Base-by-base conservation (phyloP, 23 red algal species). In the Pyropia yezoensis region DNA sequence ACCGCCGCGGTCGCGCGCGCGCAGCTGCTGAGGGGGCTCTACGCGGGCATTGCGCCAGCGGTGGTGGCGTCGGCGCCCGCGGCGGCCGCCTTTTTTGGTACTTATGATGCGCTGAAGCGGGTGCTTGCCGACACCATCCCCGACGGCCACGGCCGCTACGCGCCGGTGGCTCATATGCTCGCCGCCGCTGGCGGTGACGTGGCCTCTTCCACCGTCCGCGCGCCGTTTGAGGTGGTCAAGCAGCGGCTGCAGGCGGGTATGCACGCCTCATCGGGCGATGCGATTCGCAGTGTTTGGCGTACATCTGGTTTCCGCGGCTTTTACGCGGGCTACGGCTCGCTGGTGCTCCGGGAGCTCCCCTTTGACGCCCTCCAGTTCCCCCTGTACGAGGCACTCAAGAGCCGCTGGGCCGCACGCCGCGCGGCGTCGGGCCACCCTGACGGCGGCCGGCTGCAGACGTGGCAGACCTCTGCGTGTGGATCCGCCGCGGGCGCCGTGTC, bases 311-410 rank as follows among this genome's bases (percentile, higher is more conserved):
- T 86, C 17, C 65, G 45, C 33, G 93, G 93, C 7, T 83, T 97
- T 67, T 97, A 80, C 63, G 64, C 50, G 18, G 93, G 93, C 22
- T 97, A 88, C 58, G 71, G 77, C 24, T 87, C 79, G 11, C 33
- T 97, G 33, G 74, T 97, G 23, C 33, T 83, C 12, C 82, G 93
- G 22, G 93, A 97, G 63, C 61, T 97, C n/a, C 93, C 93, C 25
- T 97, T 97, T 60, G 93, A 97, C 53, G 75, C 83, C 34, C 73
- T 97, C 8, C 78, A 97, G 52, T 97, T 97, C 59, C 93, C 93
- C 56, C 65, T 97, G 15, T 97, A 90, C 61, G 93, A 97, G 61
- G 79, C 67, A 61, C 75, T 97, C 22, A 97, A 97, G 62, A 67
- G 16, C 16, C 30, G 34, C 20, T 89, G 75, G 71, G 50, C 50